Base-by-base conservation (phyloP, 768 basidiomycete genomes). In the Tephrocybe sp. region DNA sequence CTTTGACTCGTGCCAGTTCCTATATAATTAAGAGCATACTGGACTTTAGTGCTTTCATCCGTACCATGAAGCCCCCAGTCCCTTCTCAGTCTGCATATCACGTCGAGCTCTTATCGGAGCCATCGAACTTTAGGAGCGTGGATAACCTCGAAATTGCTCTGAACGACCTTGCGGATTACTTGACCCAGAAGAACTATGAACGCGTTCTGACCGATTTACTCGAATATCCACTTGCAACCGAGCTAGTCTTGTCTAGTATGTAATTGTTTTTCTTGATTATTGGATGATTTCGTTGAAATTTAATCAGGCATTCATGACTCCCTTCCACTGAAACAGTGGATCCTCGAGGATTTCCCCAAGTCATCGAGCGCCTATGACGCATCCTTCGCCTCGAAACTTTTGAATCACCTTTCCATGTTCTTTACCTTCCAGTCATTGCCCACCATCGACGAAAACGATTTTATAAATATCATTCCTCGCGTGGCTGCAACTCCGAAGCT, bases 341-440 rank as follows among this genome's bases (percentile, higher is more conserved):
- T 77, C 24, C 15, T 74, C 15, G 54, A 63, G 14, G 46, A 53
- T 14, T 76, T 72, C 45, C 75, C 73, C 1, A 50, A 43, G 0
- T 58, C 58, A 12, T 5, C 34, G 21, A 25, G 8, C 23, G 38
- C 33, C 20, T 50, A 53, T 17, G 25, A 46, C n/a, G 26, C 17
- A 32, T 57, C 55, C 15, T 23, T 57, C 11, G 55, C 26, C 33
- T 50, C 55, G n/a, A 57, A 50, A 18, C 44, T 57, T 33, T 43
- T 53, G 11, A 11, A 2, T 23, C 47, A 47, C 21, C 51, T 57
- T 17, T 53, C 51, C 21, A 8, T 12, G 0, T 57, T 57, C 39
- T 57, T 53, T 26, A 2, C 42, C 11, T 53, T 50, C 21, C 38
- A 30, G 11, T 30, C 28, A 11, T 30, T 47, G 17, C 32, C 34